Evolutionary conservation across 2,329 filamentous ascomycete species (phyloP).

Genomic region (Pyrenochaeta sp.): DNA sequence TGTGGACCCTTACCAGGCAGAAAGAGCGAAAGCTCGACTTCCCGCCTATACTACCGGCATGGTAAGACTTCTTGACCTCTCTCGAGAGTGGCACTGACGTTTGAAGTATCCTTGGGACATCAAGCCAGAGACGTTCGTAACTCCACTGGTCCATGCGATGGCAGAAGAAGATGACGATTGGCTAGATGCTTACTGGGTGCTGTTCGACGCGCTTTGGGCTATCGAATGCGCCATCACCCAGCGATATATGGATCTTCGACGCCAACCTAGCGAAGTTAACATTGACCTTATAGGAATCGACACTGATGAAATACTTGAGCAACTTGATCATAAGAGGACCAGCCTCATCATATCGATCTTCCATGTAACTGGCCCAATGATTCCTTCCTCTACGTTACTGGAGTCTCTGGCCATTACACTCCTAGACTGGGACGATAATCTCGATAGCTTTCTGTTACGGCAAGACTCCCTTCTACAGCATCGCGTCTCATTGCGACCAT

Average conservation of each 20-base stretch:
- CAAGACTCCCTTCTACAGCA: slow-evolving; percentile 32
- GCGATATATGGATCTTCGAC: slow-evolving; percentile 45
- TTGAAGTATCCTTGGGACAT: slow-evolving; percentile 46
- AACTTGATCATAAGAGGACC: slow-evolving; percentile 28
- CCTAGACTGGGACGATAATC: slow-evolving; percentile 32
- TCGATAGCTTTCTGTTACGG: slow-evolving; percentile 28
- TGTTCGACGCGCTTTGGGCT: slow-evolving; percentile 48
- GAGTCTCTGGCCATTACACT: slow-evolving; percentile 32
- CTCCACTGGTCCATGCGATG: slow-evolving; percentile 29
- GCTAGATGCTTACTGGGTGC: slow-evolving; percentile 42
- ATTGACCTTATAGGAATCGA: slow-evolving; percentile 15
- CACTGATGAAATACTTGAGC: slow-evolving; percentile 33
- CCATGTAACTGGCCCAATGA: slow-evolving; percentile 30
- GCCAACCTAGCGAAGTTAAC: slow-evolving; percentile 18
- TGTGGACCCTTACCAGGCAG: slow-evolving; percentile 26
- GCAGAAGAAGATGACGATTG: slow-evolving; percentile 38
- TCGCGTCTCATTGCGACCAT: slow-evolving; percentile 8
- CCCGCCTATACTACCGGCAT: slow-evolving; percentile 42
- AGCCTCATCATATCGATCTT: slow-evolving; percentile 38
- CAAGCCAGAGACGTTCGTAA: slow-evolving; percentile 35
- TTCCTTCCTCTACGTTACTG: slow-evolving; percentile 23
- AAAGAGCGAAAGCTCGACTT: slow-evolving; percentile 32
- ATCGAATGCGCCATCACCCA: slow-evolving; percentile 46
- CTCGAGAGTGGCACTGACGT: slow-evolving; percentile 12
- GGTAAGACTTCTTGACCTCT: slow-evolving; percentile 24